These are phyloP conservation scores for Cryptococcus deneoformans DNA, from an alignment of 1,284 basidiomycete genomes.

Conservation along the genomic window DNA sequence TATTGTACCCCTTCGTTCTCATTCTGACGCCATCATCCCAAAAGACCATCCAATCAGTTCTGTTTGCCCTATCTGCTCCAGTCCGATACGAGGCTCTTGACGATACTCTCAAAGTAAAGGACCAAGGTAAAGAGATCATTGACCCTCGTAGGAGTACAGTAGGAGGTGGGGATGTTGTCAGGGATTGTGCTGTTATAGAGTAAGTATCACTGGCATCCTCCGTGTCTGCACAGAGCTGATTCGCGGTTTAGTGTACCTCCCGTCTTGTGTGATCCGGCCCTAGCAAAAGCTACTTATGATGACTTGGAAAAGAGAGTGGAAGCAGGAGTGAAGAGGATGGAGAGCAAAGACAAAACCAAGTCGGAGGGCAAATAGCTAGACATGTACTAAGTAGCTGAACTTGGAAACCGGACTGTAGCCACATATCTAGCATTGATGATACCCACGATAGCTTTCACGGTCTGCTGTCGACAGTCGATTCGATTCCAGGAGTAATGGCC, in stretches of 20 bases:
- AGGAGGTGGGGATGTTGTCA: constrained; percentile 41
- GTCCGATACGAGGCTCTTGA: constrained; percentile 31
- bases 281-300: constrained; percentile 38
- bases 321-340: constrained; percentile 23
- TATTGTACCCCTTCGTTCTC: constrained; percentile 39
- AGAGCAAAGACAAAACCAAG: constrained; percentile 5
- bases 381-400: neutral
- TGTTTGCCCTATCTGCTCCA: constrained; percentile 44
- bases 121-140: constrained; percentile 10
- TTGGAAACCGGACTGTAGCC: neutral
- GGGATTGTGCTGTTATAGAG: constrained; percentile 45
- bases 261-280: constrained; percentile 27
- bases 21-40: constrained; percentile 42
- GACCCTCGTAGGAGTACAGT: constrained; percentile 27
- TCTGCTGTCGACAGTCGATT: too few relatives aligned
- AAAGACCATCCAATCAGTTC: constrained; percentile 36
- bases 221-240: neutral
- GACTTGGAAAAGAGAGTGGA: constrained; percentile 40
- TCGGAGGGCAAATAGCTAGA: neutral
- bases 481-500: too few relatives aligned
- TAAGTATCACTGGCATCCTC: constrained; percentile 18
- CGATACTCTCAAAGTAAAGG: constrained; percentile 11
- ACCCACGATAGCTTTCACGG: neutral
- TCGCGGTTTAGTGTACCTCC: constrained; percentile 27
- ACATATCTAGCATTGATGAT: constrained; percentile 5